These are phyloP conservation scores for Populus tomentosa DNA, from an alignment of 441 rosid species.

Conservation along the genomic window DNA sequence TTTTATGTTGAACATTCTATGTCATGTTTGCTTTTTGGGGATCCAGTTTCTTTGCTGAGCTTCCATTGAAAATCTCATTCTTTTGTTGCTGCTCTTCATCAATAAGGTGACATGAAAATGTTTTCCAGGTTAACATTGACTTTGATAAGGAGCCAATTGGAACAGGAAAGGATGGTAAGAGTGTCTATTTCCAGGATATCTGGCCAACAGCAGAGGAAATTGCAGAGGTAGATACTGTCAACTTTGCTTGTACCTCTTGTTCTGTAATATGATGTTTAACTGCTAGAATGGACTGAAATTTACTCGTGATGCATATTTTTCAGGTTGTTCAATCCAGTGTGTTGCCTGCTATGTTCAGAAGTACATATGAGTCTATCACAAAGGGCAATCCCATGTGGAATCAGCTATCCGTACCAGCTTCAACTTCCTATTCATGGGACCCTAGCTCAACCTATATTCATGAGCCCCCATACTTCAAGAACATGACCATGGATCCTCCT, in stretches of 20 bases:
- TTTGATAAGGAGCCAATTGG: slow-evolving; percentile 95
- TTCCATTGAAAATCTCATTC: background rate
- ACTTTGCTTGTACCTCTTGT: background rate
- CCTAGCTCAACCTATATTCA: slow-evolving; percentile 92
- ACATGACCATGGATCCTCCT: slow-evolving; percentile 88
- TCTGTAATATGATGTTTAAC: slow-evolving; percentile 7
- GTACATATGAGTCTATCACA: slow-evolving; percentile 84
- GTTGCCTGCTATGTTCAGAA: slow-evolving; percentile 88
- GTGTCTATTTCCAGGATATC: slow-evolving; percentile 74
- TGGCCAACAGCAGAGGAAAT: slow-evolving; percentile 95
- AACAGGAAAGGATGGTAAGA: slow-evolving; percentile 76
- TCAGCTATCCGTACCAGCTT: slow-evolving; percentile 60
- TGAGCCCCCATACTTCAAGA: slow-evolving; percentile 99
- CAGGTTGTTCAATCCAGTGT: slow-evolving; percentile 94
- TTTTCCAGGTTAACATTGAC: slow-evolving; percentile 83
- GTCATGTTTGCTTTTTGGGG: background rate
- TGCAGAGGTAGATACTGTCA: slow-evolving; percentile 58
- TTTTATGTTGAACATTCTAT: background rate
- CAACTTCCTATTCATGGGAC: slow-evolving; percentile 76
- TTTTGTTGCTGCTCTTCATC: background rate
- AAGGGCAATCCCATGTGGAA: slow-evolving; percentile 99
- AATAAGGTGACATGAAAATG: slow-evolving; percentile 9
- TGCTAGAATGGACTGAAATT: slow-evolving; percentile 5
- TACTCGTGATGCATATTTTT: slow-evolving; percentile 17
- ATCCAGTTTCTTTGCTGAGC: background rate